These are phyloP conservation scores for Aspergillus clavatus DNA, from an alignment of 2,329 filamentous ascomycete species.

Conservation along the genomic window DNA sequence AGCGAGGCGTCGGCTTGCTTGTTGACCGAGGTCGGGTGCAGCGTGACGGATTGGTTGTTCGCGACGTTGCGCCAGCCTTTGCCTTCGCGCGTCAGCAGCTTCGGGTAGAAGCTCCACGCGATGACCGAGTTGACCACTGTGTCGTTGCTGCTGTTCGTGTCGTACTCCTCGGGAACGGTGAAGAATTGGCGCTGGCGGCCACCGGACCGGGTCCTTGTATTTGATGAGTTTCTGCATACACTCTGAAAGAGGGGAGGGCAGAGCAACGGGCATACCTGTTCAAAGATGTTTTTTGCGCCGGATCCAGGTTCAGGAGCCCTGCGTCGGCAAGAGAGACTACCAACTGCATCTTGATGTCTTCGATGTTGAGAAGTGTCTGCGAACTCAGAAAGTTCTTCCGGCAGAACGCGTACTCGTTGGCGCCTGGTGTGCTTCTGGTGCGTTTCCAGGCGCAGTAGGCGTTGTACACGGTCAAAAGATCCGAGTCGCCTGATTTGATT, in stretches of 20 bases:
- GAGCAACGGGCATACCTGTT: slow-evolving; percentile 58
- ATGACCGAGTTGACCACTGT: slow-evolving; percentile 74
- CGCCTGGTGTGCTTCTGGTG: slow-evolving; percentile 64
- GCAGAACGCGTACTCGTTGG: slow-evolving; percentile 84
- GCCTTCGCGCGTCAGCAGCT: slow-evolving; percentile 75
- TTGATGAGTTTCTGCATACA: slow-evolving; percentile 10
- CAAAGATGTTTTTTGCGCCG: slow-evolving; percentile 65
- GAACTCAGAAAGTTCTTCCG: slow-evolving; percentile 87
- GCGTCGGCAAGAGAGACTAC: slow-evolving; percentile 80
- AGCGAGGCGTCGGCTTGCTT: slow-evolving; percentile 54
- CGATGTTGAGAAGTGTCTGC: slow-evolving; percentile 86
- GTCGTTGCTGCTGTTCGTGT: slow-evolving; percentile 75
- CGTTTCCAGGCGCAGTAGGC: slow-evolving; percentile 87
- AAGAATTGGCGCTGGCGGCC: slow-evolving; percentile 72
- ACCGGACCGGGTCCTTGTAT: slow-evolving; percentile 55
- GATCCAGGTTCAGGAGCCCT: slow-evolving; percentile 70
- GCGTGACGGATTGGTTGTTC: slow-evolving; percentile 84
- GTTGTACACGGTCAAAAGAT: slow-evolving; percentile 88
- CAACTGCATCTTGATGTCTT: slow-evolving; percentile 91
- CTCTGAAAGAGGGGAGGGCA: too few relatives aligned
- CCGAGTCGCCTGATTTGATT: slow-evolving; percentile 64
- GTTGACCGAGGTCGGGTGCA: slow-evolving; percentile 88
- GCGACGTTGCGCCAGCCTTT: slow-evolving; percentile 87
- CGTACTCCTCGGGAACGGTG: slow-evolving; percentile 69
- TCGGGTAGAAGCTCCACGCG: slow-evolving; percentile 93